A percentile compares a stretch with the other conserved stretches of the same genome.
phyloP scores from a whole-genome alignment of 495 filamentous ascomycete species.

The Xylaria grammica region DNA sequence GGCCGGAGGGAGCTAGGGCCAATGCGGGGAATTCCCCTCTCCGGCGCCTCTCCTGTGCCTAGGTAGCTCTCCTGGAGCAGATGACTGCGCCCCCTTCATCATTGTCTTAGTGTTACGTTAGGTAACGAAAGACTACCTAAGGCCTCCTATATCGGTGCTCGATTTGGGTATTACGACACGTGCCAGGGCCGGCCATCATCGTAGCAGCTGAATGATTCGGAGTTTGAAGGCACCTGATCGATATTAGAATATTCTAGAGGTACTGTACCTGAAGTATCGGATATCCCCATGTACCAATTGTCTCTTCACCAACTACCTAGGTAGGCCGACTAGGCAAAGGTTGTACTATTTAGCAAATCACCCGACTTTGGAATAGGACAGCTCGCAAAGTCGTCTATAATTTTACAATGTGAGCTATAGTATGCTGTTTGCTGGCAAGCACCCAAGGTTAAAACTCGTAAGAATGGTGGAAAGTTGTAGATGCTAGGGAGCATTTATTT shows the following conservation, averaged over 20 bases:
- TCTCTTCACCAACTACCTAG: background rate
- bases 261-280: background rate
- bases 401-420: too few species aligned
- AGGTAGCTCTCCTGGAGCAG: background rate
- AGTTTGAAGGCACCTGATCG: constrained; percentile 7
- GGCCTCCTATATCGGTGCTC: constrained; percentile 15
- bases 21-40: constrained; percentile 18
- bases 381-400: too few species aligned
- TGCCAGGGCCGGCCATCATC: constrained; percentile 1
- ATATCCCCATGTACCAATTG: background rate
- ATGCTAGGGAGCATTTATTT: background rate
- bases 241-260: background rate
- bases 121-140: background rate
- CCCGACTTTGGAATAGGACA: too few species aligned
- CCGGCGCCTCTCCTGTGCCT: background rate
- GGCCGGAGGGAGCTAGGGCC: background rate
- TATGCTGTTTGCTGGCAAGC: background rate
- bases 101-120: background rate
- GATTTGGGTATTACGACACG: constrained; percentile 3
- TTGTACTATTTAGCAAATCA: background rate
- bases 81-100: background rate
- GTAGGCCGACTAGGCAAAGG: background rate
- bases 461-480: background rate
- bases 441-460: too few species aligned
- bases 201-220: constrained; percentile 4